phyloP scores from a whole-genome alignment of 306 rosid species.

The Pueraria montana region DNA sequence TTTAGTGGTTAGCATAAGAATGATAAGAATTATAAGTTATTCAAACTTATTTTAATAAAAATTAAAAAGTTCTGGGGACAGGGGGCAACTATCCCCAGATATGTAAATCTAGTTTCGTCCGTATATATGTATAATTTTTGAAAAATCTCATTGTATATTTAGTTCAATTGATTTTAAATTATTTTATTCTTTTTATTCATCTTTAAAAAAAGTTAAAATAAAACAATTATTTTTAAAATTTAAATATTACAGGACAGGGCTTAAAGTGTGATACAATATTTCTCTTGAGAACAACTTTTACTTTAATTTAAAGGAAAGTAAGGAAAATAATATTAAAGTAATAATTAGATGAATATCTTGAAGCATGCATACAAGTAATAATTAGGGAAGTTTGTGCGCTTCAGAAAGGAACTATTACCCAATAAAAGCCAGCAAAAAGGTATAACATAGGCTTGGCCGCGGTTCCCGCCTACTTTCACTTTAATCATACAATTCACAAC shows the following conservation, averaged over 20 bases:
- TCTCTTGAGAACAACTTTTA: neutral
- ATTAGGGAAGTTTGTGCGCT: slow-evolving; percentile 21
- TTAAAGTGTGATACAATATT: neutral
- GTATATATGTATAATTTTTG: too few species aligned
- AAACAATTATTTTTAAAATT: neutral
- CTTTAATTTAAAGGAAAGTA: slow-evolving; percentile 15
- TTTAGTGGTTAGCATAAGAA: too few species aligned
- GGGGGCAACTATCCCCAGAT: too few species aligned
- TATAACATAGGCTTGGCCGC: slow-evolving; percentile 16
- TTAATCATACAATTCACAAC: slow-evolving; percentile 17
- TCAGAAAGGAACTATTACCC: slow-evolving; percentile 32
- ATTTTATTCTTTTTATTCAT: too few species aligned
- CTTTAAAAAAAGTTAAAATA: neutral
- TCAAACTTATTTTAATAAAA: too few species aligned
- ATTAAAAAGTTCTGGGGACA: too few species aligned
- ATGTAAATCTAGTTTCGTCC: too few species aligned
- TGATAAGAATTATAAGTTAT: too few species aligned
- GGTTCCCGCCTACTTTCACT: neutral
- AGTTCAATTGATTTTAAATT: too few species aligned
- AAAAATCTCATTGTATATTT: too few species aligned
- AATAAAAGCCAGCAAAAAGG: slow-evolving; percentile 4
- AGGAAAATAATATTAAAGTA: neutral
- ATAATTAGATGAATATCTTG: neutral
- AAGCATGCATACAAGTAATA: slow-evolving; percentile 41
- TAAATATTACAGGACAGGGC: neutral